Conservation (phyloP, 192 early-diverging fungal genomes). For the Backusella morwellensis region DNA sequence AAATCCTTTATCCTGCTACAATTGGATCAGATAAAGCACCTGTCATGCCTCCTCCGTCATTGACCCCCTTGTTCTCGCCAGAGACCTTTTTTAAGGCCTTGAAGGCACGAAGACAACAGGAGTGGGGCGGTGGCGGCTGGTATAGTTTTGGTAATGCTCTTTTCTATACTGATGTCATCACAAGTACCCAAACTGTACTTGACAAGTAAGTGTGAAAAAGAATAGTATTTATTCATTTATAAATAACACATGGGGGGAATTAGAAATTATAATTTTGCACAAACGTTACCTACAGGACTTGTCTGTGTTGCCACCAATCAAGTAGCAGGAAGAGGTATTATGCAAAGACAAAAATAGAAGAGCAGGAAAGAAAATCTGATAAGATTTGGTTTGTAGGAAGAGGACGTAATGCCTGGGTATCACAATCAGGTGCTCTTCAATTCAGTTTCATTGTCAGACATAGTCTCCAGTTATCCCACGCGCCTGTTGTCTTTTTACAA, state of each 20-base stretch:
- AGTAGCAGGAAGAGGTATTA: conserved; percentile 64
- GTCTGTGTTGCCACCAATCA: conserved; percentile 82
- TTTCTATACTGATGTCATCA: conserved; percentile 74
- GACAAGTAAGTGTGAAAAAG: conserved; percentile 61
- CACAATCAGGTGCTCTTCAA: conserved; percentile 84
- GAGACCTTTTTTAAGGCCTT: conserved; percentile 49
- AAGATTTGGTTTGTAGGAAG: conserved; percentile 50
- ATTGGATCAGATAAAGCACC: background rate
- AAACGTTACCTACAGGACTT: conserved; percentile 72
- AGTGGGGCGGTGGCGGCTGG: conserved; percentile 31
- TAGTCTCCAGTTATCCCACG: conserved; percentile 44
- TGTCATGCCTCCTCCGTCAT: conserved; percentile 35
- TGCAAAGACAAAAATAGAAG: background rate
- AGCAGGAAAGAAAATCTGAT: background rate
- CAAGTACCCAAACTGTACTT: conserved; percentile 91
- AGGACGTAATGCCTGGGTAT: conserved; percentile 94
- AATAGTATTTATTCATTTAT: background rate
- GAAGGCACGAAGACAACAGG: conserved; percentile 38
- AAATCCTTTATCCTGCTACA: background rate
- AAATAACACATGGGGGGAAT: background rate
- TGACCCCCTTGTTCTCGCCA: conserved; percentile 64
- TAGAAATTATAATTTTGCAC: conserved; percentile 66
- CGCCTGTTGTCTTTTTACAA: conserved; percentile 88
- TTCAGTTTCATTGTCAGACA: conserved; percentile 86
- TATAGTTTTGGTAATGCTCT: conserved; percentile 68